Percentiles rank a stretch among this genome's conserved stretches.
These are phyloP conservation scores for Cryptosporidium baileyi DNA, from an alignment of 169 alveolate species.

Conservation along the genomic window DNA sequence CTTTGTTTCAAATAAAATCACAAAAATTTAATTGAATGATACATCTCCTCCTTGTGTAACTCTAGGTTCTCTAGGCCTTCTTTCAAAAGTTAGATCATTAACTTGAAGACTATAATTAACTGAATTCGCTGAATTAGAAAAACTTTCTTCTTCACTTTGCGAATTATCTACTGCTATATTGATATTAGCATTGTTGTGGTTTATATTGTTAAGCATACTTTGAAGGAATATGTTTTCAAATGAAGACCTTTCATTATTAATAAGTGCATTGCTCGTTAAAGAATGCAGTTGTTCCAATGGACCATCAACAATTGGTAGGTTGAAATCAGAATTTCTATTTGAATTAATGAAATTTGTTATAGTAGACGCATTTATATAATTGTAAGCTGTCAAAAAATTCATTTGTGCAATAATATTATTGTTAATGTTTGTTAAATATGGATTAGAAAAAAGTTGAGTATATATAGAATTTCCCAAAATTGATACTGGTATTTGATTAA, in stretches of 20 bases:
- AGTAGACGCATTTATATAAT: conserved; percentile 17
- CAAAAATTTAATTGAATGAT: not conserved
- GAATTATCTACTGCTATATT: not conserved
- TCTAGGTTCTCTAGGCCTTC: conserved; percentile 67
- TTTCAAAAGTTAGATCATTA: not conserved
- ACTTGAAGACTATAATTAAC: no score
- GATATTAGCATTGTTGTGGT: not conserved
- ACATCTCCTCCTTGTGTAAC: conserved; percentile 56
- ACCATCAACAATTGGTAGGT: not conserved
- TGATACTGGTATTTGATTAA: not conserved
- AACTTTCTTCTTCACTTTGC: not conserved
- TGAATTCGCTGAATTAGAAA: not conserved
- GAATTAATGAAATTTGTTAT: no score
- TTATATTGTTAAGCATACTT: not conserved
- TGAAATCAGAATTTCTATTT: no score
- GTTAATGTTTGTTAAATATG: conserved; percentile 25
- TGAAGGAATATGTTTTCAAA: not conserved
- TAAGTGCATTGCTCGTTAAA: not conserved
- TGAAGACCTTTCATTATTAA: not conserved
- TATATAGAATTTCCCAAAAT: not conserved
- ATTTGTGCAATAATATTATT: conserved; percentile 38
- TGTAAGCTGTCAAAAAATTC: conserved; percentile 38
- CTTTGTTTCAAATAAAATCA: not conserved
- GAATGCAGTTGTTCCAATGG: not conserved
- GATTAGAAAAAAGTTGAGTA: not conserved